Evolutionary conservation across 352 stramenopile species (phyloP).

Genomic region (Hyaloperonospora brassicae): DNA sequence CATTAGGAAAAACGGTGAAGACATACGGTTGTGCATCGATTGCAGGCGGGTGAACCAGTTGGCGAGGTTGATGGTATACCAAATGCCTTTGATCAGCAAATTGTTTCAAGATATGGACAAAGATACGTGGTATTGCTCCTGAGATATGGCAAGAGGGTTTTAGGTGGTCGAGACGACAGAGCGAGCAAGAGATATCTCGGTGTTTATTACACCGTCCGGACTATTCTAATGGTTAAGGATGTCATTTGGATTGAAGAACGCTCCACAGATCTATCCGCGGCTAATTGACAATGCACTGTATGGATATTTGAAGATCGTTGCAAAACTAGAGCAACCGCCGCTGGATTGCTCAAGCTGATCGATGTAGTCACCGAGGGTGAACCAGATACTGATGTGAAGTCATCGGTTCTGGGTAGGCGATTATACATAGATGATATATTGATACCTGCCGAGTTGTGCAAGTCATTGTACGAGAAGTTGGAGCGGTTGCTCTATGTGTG

Average conservation of each 20-base stretch:
- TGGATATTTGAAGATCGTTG: neutral
- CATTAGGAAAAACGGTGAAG: too few relatives aligned
- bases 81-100: too few relatives aligned
- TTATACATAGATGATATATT: neutral
- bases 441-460: neutral
- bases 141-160: neutral
- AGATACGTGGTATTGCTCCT: neutral
- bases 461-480: neutral
- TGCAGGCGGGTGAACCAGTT: too few relatives aligned
- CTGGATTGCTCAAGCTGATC: neutral
- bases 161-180: neutral
- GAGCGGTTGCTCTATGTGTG: neutral
- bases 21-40: too few relatives aligned
- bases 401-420: neutral
- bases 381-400: neutral
- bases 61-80: too few relatives aligned
- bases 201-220: neutral
- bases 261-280: neutral
- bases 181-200: neutral
- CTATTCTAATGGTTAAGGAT: neutral
- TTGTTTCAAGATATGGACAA: neutral
- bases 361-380: neutral
- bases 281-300: neutral
- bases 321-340: neutral
- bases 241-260: neutral